These are phyloP conservation scores for Cladosporium austrohemisphaericum DNA, from an alignment of 2,329 filamentous ascomycete genomes.

Conservation along the genomic window DNA sequence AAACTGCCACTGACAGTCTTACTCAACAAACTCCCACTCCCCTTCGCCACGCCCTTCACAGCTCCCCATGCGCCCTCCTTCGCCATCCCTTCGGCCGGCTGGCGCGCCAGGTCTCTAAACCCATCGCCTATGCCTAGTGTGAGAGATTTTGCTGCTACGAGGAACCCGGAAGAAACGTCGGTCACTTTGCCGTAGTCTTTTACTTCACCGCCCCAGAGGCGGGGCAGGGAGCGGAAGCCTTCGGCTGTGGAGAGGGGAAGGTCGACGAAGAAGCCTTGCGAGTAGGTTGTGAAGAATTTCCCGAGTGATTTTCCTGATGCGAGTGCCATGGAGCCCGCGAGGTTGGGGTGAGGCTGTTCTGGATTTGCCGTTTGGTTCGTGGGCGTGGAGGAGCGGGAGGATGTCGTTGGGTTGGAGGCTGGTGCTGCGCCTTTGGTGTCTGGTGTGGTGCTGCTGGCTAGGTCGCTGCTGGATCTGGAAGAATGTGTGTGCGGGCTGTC, in stretches of 20 bases:
- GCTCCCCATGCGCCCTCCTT: slow-evolving; percentile 11
- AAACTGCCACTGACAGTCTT: slow-evolving; percentile 10
- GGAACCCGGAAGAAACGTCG: slow-evolving; percentile 6
- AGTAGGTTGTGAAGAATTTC: slow-evolving; percentile 7
- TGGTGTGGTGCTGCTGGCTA: neutral
- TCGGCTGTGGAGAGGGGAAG: slow-evolving; percentile 11
- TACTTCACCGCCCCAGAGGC: slow-evolving; percentile 11
- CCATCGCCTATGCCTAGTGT: slow-evolving; percentile 8
- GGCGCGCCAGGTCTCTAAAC: neutral
- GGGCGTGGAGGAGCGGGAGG: neutral
- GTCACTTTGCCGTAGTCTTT: slow-evolving; percentile 10
- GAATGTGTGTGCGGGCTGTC: neutral
- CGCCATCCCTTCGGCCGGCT: neutral
- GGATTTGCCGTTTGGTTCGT: slow-evolving; percentile 38
- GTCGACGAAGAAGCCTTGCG: slow-evolving; percentile 12
- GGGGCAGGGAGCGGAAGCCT: slow-evolving; percentile 12
- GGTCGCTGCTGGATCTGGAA: neutral
- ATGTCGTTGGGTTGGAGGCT: neutral
- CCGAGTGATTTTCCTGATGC: slow-evolving; percentile 11
- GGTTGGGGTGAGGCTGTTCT: slow-evolving; percentile 14
- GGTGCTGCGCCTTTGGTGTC: neutral
- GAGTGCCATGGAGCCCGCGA: slow-evolving; percentile 11
- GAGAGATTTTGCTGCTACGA: slow-evolving; percentile 2
- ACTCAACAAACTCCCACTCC: slow-evolving; percentile 8
- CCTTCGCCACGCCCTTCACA: slow-evolving; percentile 12